Evolutionary conservation across 495 filamentous ascomycete genomes (phyloP).

Genomic region (Penicillium alfredii): DNA sequence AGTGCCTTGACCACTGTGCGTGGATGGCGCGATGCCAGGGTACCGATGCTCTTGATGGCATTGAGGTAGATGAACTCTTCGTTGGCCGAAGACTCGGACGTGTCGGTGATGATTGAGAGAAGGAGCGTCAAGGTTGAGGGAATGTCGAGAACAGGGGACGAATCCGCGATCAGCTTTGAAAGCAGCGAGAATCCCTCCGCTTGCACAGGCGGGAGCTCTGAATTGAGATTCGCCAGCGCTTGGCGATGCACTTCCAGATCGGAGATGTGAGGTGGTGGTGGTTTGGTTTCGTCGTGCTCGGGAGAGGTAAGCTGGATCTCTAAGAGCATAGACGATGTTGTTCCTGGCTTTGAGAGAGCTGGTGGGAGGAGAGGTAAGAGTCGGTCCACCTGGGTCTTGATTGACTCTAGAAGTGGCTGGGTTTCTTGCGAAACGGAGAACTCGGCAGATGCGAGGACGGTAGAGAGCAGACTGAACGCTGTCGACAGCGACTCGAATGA

Average conservation of each 20-base stretch:
- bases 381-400: conserved; percentile 48
- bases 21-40: conserved; percentile 60
- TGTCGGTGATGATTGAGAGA: conserved; percentile 58
- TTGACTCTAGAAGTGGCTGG: conserved; percentile 36
- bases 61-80: conserved; percentile 75
- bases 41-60: conserved; percentile 60
- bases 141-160: conserved; percentile 64
- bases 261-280: conserved; percentile 42
- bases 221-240: conserved; percentile 68
- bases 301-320: conserved; percentile 53
- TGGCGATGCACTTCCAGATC: conserved; percentile 66
- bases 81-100: conserved; percentile 27
- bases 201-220: conserved; percentile 68
- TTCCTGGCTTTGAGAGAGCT: conserved; percentile 33
- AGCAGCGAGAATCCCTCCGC: conserved; percentile 72
- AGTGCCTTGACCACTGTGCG: conserved; percentile 59
- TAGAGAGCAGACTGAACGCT: conserved; percentile 62
- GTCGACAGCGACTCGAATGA: conserved; percentile 45
- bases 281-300: conserved; percentile 39
- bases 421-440: conserved; percentile 49
- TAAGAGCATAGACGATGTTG: conserved; percentile 51
- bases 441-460: conserved; percentile 56
- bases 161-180: conserved; percentile 53
- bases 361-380: conserved; percentile 33
- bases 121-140: conserved; percentile 61